Percentiles rank a stretch among this genome's conserved stretches.
Evolutionary conservation across 208 protist species (phyloP).

Genomic region (Acanthamoeba royreba): DNA sequence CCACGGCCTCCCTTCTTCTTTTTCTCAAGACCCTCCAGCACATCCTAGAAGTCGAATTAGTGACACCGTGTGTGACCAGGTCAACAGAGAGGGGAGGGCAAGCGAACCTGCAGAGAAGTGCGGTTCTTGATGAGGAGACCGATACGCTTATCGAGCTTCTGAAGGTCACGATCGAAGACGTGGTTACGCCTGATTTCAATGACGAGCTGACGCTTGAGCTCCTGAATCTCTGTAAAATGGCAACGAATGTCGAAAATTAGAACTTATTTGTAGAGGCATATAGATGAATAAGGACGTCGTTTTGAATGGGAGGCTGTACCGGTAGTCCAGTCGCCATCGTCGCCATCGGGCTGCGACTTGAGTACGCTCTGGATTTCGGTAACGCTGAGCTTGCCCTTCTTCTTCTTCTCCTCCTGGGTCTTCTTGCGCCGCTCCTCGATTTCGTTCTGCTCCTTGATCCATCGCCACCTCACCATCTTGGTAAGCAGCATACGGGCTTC

Average conservation of each 20-base stretch:
- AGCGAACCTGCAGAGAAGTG: slow-evolving; percentile 66
- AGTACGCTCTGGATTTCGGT: slow-evolving; percentile 65
- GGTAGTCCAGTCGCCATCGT: slow-evolving; percentile 61
- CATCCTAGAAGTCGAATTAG: slow-evolving; percentile 9
- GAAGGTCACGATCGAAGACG: slow-evolving; percentile 72
- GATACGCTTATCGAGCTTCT: slow-evolving; percentile 78
- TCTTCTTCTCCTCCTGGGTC: slow-evolving; percentile 30
- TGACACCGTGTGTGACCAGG: not conserved
- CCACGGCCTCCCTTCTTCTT: slow-evolving; percentile 39
- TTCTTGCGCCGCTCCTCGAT: slow-evolving; percentile 39
- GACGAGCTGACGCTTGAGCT: slow-evolving; percentile 74
- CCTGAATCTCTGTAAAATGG: slow-evolving; percentile 68
- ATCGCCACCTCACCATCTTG: slow-evolving; percentile 63
- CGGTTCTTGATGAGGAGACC: slow-evolving; percentile 78
- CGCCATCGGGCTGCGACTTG: slow-evolving; percentile 57
- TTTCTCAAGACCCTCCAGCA: slow-evolving; percentile 35
- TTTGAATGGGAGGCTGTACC: not conserved
- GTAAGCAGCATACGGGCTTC: slow-evolving; percentile 58
- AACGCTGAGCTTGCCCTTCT: slow-evolving; percentile 56
- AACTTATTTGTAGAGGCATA: not conserved
- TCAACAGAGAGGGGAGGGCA: not conserved
- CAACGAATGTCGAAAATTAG: not conserved
- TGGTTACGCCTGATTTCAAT: slow-evolving; percentile 73
- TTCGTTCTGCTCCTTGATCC: slow-evolving; percentile 60
- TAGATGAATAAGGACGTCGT: not conserved